Evolutionary conservation across 768 basidiomycete genomes (phyloP), one percentile per base, ranked within the genome.

Genomic region (Cystobasidium onofrii): DNA sequence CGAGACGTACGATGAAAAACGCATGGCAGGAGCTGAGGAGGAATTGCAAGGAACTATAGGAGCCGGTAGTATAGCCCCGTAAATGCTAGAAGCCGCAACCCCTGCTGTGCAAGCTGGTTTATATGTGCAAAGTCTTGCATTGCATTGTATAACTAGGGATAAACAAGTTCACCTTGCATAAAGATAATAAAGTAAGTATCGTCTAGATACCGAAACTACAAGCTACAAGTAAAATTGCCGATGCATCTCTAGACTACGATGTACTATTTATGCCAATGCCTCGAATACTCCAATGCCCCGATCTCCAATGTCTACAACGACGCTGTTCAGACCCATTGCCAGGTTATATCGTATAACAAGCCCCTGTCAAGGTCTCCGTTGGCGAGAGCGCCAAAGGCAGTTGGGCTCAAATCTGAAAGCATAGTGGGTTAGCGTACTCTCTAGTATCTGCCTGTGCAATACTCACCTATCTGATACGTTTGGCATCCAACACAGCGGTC

Each of bases 1-100:
- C 41, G 63, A 60, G 52, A 71, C 69, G 7, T 55, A 20, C 55
- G 69, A 60, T 55, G 69, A 36, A n/a, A 34, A 55, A 60, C 29
- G 54, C n/a, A 41, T 71, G 50, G 44, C 13, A 25, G 69, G 52
- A 23, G 52, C 50, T 15, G 52, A 71, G 34, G 39, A 71, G 1
- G 52, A 71, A 17, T 55, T 71, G 23, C 13, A 33, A 44, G 69
- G 36, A 2, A 71, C 69, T 7, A 57, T 71, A 25, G 69, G 69
- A 29, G 69, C 69, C 15, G 69, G 69, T 4, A 71, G 69, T 25
- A 33, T 71, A 39, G 69, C 69, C 3, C 69, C 69, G 27, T 71
- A 55, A 41, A n/a, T 20, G 46, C 9, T 13, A 13, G 57, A 12
- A 39, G 15, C 39, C 39, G 39, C 39, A 39, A 39, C 39, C 39